phyloP scores from a whole-genome alignment of 2,329 filamentous ascomycete species.

The Pseudogymnoascus sp. region DNA sequence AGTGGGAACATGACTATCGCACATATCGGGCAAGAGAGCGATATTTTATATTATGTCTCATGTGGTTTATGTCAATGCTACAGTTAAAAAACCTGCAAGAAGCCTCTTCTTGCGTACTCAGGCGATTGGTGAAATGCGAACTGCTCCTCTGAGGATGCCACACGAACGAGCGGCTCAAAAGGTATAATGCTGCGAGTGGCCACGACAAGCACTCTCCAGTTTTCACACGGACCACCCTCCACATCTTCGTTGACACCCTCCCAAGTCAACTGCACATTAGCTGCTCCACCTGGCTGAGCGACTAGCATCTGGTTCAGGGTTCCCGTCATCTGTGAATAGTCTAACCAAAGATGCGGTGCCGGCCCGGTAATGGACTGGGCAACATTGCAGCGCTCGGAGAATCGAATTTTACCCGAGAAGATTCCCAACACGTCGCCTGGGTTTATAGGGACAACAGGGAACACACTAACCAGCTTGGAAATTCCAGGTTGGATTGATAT shows the following conservation, averaged over 20 bases:
- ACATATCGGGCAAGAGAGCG: not conserved
- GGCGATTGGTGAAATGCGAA: slow-evolving; percentile 14
- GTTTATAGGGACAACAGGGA: not conserved
- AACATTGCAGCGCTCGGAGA: slow-evolving; percentile 14
- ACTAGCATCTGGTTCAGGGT: not conserved
- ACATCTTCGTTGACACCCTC: not conserved
- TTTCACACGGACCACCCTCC: slow-evolving; percentile 13
- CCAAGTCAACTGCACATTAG: not conserved
- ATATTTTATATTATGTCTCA: not conserved
- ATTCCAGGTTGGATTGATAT: slow-evolving; percentile 15
- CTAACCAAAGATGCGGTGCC: slow-evolving; percentile 16
- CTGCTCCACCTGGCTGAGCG: not conserved
- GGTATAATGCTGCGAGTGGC: slow-evolving; percentile 15
- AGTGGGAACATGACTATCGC: not conserved
- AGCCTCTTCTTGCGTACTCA: slow-evolving; percentile 13
- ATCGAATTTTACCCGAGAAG: slow-evolving; percentile 15
- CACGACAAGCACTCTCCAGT: slow-evolving; percentile 14
- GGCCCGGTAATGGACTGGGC: slow-evolving; percentile 12
- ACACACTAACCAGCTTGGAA: slow-evolving; percentile 15
- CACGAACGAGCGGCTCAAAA: slow-evolving; percentile 14
- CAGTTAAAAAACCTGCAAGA: slow-evolving; percentile 11
- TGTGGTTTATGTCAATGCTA: not conserved
- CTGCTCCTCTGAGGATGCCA: slow-evolving; percentile 12
- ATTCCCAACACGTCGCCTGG: slow-evolving; percentile 13
- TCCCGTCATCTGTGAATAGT: slow-evolving; percentile 16